These are phyloP conservation scores for Aspergillus hortae DNA, from an alignment of 2,329 filamentous ascomycete species.

Conservation along the genomic window DNA sequence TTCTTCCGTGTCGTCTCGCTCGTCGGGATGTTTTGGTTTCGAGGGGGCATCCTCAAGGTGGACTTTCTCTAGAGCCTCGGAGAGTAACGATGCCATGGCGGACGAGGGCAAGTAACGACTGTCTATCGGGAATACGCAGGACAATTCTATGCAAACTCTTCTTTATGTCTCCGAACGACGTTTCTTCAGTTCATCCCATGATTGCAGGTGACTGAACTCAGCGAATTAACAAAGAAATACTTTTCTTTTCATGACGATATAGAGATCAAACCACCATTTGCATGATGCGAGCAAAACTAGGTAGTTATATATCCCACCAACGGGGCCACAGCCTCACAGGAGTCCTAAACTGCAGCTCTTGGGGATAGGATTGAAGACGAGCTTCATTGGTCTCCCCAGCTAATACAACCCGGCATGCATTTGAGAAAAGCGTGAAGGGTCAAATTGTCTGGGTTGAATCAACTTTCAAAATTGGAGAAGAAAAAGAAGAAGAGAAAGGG, in stretches of 20 bases:
- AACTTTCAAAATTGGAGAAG: conserved; percentile 53
- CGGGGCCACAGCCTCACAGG: conserved; percentile 47
- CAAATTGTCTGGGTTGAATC: conserved; percentile 56
- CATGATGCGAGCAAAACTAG: not conserved
- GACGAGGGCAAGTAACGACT: not conserved
- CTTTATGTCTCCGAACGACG: conserved; percentile 2
- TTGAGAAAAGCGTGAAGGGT: conserved; percentile 47
- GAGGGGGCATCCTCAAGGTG: conserved; percentile 20
- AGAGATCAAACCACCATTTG: conserved; percentile 13
- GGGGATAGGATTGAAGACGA: conserved; percentile 40
- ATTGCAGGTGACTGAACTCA: conserved; percentile 17
- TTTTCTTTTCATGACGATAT: conserved; percentile 1
- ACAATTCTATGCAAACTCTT: conserved; percentile 17
- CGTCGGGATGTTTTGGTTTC: conserved; percentile 5
- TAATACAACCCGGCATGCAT: conserved; percentile 59
- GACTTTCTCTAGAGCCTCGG: conserved; percentile 21
- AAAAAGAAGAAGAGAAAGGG: conserved; percentile 27
- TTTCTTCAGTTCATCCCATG: conserved; percentile 21
- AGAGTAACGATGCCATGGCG: conserved; percentile 18
- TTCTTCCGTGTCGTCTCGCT: conserved; percentile 16
- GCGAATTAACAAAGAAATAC: conserved; percentile 12
- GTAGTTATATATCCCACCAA: conserved; percentile 43
- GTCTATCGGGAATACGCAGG: conserved; percentile 4
- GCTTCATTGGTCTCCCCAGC: conserved; percentile 47
- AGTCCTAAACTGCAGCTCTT: conserved; percentile 49